Evolutionary conservation across 192 early-diverging fungal genomes (phyloP).

Genomic region (Backusella tuberculispora): DNA sequence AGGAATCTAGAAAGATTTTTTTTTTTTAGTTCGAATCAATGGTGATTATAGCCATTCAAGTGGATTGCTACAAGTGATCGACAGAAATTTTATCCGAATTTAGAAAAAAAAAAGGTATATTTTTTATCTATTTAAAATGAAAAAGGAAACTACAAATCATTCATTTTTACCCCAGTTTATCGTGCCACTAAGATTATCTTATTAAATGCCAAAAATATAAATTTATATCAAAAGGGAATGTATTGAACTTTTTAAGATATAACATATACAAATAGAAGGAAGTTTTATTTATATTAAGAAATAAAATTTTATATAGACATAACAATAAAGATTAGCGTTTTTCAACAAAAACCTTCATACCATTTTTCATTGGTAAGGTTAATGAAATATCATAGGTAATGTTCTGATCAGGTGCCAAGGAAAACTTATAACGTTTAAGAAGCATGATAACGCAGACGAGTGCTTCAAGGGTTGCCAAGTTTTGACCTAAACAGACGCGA

Average conservation of each 20-base stretch:
- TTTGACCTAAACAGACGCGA: conserved; percentile 43
- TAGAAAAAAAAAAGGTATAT: too few species aligned
- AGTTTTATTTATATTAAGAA: background rate
- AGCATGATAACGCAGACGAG: conserved; percentile 44
- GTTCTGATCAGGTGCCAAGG: conserved; percentile 38
- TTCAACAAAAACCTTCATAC: conserved; percentile 35
- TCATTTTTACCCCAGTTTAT: background rate
- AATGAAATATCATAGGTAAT: conserved; percentile 32
- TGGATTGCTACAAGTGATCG: too few species aligned
- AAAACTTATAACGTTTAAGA: conserved; percentile 43
- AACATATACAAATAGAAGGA: background rate
- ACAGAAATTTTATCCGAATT: too few species aligned
- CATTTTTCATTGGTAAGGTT: conserved; percentile 40
- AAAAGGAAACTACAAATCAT: background rate
- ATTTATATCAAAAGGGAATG: too few species aligned
- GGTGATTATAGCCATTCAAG: too few species aligned
- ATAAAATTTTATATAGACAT: background rate
- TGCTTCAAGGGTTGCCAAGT: conserved; percentile 49
- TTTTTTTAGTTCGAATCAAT: too few species aligned
- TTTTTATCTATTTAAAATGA: too few species aligned
- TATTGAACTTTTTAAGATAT: background rate
- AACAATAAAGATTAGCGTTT: conserved; percentile 22
- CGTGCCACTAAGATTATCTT: background rate
- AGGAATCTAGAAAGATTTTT: too few species aligned
- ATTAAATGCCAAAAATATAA: background rate